phyloP scores from a whole-genome alignment of 371 early-diverging fungal species.

The Circinella minor region DNA sequence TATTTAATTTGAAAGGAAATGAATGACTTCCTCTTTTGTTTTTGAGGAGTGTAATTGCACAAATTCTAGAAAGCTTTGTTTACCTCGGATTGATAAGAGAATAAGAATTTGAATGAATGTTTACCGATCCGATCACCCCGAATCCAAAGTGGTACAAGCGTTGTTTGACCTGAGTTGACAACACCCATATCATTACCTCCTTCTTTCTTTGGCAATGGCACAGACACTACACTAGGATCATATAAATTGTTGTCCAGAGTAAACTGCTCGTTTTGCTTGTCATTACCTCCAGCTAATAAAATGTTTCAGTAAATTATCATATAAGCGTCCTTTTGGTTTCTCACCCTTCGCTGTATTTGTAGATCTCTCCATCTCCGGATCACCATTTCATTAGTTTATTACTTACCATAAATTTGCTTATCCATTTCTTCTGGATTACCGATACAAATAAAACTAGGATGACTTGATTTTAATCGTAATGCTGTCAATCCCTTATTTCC shows the following conservation, averaged over 20 bases:
- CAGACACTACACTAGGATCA: conserved; percentile 47
- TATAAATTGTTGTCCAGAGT: conserved; percentile 35
- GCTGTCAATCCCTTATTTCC: conserved; percentile 77
- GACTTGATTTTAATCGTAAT: conserved; percentile 79
- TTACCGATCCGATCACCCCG: conserved; percentile 92
- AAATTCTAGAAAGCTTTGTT: not conserved
- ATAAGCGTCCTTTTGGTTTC: too few species aligned
- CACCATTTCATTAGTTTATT: not conserved
- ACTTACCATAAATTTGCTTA: conserved; percentile 44
- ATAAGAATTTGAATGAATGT: conserved; percentile 75
- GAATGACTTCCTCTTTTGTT: not conserved
- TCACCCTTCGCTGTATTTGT: not conserved
- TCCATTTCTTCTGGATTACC: conserved; percentile 59
- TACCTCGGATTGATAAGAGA: conserved; percentile 71
- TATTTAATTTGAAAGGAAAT: too few species aligned
- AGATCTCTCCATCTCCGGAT: not conserved
- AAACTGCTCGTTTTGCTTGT: conserved; percentile 7
- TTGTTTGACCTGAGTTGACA: conserved; percentile 74
- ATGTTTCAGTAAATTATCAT: not conserved
- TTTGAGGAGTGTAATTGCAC: not conserved
- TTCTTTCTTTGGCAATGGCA: conserved; percentile 39
- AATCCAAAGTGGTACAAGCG: conserved; percentile 84
- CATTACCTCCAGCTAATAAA: not conserved
- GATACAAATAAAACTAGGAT: conserved; percentile 86
- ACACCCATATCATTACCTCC: conserved; percentile 32